Conservation (phyloP, 2,329 filamentous ascomycete genomes). For the Xylaria hypoxylon region DNA sequence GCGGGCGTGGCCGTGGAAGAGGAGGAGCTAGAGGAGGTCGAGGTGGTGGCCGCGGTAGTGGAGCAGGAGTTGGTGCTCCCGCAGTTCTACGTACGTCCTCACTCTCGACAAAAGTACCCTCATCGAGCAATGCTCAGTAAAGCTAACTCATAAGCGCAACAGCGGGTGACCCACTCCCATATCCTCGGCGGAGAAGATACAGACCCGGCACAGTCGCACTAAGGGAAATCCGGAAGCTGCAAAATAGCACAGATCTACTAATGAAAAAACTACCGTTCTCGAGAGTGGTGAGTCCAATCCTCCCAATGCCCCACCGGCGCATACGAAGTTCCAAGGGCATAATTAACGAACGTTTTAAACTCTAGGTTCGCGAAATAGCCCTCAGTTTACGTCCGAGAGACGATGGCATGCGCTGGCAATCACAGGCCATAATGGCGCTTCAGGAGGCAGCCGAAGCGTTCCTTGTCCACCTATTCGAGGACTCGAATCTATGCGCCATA, state of each 20-base stretch:
- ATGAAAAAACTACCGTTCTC: slow-evolving; percentile 84
- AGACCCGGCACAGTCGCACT: slow-evolving; percentile 86
- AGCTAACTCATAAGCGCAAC: slow-evolving; percentile 41
- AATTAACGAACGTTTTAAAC: slow-evolving; percentile 12
- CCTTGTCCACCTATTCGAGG: slow-evolving; percentile 94
- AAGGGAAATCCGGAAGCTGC: slow-evolving; percentile 90
- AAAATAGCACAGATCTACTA: slow-evolving; percentile 88
- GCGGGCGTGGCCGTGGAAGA: slow-evolving; percentile 34
- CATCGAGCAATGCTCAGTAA: background rate
- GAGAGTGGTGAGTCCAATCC: slow-evolving; percentile 67
- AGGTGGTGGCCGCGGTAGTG: slow-evolving; percentile 33
- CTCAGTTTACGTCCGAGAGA: slow-evolving; percentile 70
- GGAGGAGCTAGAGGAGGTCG: slow-evolving; percentile 22
- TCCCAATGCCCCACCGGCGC: background rate
- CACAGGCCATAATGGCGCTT: slow-evolving; percentile 89
- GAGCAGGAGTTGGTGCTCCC: slow-evolving; percentile 35
- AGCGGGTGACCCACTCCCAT: slow-evolving; percentile 81
- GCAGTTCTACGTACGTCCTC: slow-evolving; percentile 52
- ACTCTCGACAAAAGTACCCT: slow-evolving; percentile 6
- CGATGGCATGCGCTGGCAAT: slow-evolving; percentile 90
- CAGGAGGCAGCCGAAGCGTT: slow-evolving; percentile 98
- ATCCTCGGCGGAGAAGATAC: slow-evolving; percentile 72
- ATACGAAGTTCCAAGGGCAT: slow-evolving; percentile 8
- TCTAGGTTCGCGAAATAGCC: slow-evolving; percentile 77
- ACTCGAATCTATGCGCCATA: slow-evolving; percentile 94